Percentiles rank a stretch among this genome's conserved stretches.
Evolutionary conservation across 495 filamentous ascomycete species (phyloP).

Genomic region (Cercophora scortea): DNA sequence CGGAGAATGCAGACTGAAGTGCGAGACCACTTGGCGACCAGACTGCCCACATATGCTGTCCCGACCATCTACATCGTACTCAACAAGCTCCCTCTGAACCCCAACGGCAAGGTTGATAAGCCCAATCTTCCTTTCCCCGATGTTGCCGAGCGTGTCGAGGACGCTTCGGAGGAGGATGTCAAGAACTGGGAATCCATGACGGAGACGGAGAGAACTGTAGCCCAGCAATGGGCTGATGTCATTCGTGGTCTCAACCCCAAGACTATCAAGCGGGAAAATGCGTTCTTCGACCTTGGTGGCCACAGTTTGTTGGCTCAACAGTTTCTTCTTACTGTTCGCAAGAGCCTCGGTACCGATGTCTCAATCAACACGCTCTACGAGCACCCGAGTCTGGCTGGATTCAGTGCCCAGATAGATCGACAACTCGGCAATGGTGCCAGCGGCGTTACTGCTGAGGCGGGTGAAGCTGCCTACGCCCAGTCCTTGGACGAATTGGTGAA

Average conservation of each 20-base stretch:
- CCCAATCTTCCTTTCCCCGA: slow-evolving; percentile 88
- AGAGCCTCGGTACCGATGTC: slow-evolving; percentile 58
- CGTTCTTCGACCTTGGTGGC: slow-evolving; percentile 85
- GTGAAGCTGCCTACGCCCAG: slow-evolving; percentile 61
- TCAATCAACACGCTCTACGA: slow-evolving; percentile 71
- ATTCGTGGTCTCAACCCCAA: slow-evolving; percentile 50
- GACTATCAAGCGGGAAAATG: slow-evolving; percentile 55
- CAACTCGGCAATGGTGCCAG: slow-evolving; percentile 28
- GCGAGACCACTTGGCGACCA: slow-evolving; percentile 64
- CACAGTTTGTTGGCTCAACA: slow-evolving; percentile 84
- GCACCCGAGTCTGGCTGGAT: slow-evolving; percentile 62
- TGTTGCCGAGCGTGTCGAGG: slow-evolving; percentile 40
- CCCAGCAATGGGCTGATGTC: slow-evolving; percentile 32
- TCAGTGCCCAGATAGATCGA: slow-evolving; percentile 69
- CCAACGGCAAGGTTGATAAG: slow-evolving; percentile 92
- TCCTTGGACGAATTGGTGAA: slow-evolving; percentile 41
- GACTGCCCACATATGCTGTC: slow-evolving; percentile 74
- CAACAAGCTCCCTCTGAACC: slow-evolving; percentile 76
- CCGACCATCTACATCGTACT: slow-evolving; percentile 74
- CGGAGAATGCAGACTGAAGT: slow-evolving; percentile 64
- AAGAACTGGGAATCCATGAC: slow-evolving; percentile 59
- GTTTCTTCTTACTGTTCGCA: slow-evolving; percentile 61
- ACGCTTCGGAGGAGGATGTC: slow-evolving; percentile 58
- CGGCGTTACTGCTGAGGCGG: slow-evolving; percentile 38
- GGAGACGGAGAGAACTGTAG: slow-evolving; percentile 30